Conservation (phyloP, 2,329 filamentous ascomycete genomes). For the Aspergillus ochraceoroseus region DNA sequence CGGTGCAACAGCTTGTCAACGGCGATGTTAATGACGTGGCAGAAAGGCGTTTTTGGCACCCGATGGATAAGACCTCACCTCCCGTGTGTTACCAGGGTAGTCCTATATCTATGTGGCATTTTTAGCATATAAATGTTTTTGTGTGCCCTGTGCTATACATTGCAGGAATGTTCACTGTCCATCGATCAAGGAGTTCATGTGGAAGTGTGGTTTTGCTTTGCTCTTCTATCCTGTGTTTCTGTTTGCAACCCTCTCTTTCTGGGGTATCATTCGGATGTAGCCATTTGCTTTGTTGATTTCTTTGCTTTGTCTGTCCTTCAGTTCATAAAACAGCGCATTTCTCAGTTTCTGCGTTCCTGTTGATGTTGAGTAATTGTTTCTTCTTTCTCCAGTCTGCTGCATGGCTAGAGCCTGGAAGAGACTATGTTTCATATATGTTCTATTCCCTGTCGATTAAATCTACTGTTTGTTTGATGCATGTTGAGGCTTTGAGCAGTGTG, state of each 20-base stretch:
- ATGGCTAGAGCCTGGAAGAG: not conserved
- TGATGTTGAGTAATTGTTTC: not conserved
- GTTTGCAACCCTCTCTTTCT: slow-evolving; percentile 4
- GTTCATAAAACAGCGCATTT: slow-evolving; percentile 6
- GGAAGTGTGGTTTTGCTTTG: slow-evolving; percentile 13
- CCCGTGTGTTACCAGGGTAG: slow-evolving; percentile 11
- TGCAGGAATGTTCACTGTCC: slow-evolving; percentile 13
- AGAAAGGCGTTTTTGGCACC: slow-evolving; percentile 19
- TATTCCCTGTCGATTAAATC: slow-evolving; percentile 2
- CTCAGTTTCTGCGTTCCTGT: not conserved
- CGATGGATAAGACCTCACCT: slow-evolving; percentile 15
- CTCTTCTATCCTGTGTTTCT: slow-evolving; percentile 6
- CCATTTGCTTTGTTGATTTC: slow-evolving; percentile 8
- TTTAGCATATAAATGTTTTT: slow-evolving; percentile 21
- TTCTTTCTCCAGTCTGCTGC: not conserved
- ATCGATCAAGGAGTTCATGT: slow-evolving; percentile 20
- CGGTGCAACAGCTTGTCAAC: slow-evolving; percentile 9
- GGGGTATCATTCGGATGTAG: slow-evolving; percentile 9
- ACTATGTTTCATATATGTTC: slow-evolving; percentile 2
- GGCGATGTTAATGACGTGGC: slow-evolving; percentile 17
- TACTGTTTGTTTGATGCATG: not conserved
- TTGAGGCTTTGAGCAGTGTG: not conserved
- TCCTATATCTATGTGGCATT: slow-evolving; percentile 15
- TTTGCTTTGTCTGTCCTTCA: slow-evolving; percentile 3
- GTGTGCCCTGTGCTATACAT: slow-evolving; percentile 15